Evolutionary conservation across 2,329 filamentous ascomycete genomes (phyloP), one percentile per base, ranked within the genome.

Genomic region (Ceratocystis eucalypticola): DNA sequence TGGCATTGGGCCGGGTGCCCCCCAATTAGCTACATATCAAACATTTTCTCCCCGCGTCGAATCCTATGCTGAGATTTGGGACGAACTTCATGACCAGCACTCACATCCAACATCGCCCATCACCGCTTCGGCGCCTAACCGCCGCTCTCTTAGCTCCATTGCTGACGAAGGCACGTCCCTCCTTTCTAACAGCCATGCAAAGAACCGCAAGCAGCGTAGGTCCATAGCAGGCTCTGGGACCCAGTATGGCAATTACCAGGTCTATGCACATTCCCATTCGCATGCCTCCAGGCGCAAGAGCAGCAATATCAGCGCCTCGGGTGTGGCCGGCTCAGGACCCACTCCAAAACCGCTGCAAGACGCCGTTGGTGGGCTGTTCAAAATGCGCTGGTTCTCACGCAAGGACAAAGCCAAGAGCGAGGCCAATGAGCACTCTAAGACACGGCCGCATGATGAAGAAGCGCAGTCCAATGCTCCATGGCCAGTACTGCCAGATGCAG

Each of bases 11-110:
- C 33, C 5, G 33, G 72, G 66, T 74, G 74, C 65, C 75, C 78
- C 2, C 71, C 30, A 22, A 5, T 46, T 28, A 28, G 33, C 66
- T 5, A 50, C 66, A 50, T 70, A 70, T 62, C 65, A 69, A 15
- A 70, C 69, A 68, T 73, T 5, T 71, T 72, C 45, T 68, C 74
- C 25, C 73, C 74, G 28, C 75, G 77, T 45, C 81, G 84, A 69
- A 73, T 74, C 1, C 74, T 72, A 84, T 0, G 85, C 85, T 45
- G 89, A 94, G 71, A 94, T 96, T 41, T 96, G 91, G 91, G 88
- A 86, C 66, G 91, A 95, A 73, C 80, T 96, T 15, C 87, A 94
- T 72, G 91, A 96, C 71, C 84, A 88, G 50, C 50, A 62, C 17
- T 17, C 65, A 22, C 41, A 63, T 22, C 57, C 72, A 70, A 41